A percentile compares a stretch with the other conserved stretches of the same genome.
Conservation (phyloP, 495 filamentous ascomycete genomes). For the Trichoderma orchidacearum region DNA sequence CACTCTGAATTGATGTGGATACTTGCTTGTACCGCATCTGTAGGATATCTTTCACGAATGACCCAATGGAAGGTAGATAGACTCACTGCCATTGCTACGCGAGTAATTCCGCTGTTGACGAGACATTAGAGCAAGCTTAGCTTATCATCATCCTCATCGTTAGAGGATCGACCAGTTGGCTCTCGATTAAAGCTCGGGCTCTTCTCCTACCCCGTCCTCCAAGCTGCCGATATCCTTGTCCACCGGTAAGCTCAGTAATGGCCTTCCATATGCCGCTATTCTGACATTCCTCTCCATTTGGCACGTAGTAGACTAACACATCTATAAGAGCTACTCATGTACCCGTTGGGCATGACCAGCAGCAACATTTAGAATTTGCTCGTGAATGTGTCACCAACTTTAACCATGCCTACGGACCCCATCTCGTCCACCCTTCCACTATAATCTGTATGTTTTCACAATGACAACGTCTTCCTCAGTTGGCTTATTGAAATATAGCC, state of each 20-base stretch:
- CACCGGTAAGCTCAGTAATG: conserved; percentile 42
- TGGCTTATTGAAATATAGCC: not conserved
- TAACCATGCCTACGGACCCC: conserved; percentile 52
- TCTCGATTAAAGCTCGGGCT: conserved; percentile 69
- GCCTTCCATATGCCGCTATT: not conserved
- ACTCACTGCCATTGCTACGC: not conserved
- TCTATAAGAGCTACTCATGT: conserved; percentile 68
- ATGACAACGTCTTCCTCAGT: not conserved
- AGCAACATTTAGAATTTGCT: conserved; percentile 86
- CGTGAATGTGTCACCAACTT: conserved; percentile 73
- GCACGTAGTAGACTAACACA: not conserved
- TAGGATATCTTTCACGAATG: conserved; percentile 86
- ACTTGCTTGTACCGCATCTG: conserved; percentile 73
- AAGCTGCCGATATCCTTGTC: conserved; percentile 87
- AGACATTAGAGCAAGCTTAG: conserved; percentile 51
- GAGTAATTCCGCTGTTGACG: not conserved
- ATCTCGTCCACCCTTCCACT: conserved; percentile 59
- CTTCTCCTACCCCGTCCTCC: conserved; percentile 91
- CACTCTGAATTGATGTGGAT: conserved; percentile 96
- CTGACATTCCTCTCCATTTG: not conserved
- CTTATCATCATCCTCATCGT: conserved; percentile 36
- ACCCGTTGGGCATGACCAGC: conserved; percentile 87
- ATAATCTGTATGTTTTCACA: conserved; percentile 48
- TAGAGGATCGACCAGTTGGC: conserved; percentile 37
- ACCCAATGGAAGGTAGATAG: conserved; percentile 86